These are phyloP conservation scores for Coemansia guatemalensis DNA, from an alignment of 192 early-diverging fungal genomes.

Conservation along the genomic window DNA sequence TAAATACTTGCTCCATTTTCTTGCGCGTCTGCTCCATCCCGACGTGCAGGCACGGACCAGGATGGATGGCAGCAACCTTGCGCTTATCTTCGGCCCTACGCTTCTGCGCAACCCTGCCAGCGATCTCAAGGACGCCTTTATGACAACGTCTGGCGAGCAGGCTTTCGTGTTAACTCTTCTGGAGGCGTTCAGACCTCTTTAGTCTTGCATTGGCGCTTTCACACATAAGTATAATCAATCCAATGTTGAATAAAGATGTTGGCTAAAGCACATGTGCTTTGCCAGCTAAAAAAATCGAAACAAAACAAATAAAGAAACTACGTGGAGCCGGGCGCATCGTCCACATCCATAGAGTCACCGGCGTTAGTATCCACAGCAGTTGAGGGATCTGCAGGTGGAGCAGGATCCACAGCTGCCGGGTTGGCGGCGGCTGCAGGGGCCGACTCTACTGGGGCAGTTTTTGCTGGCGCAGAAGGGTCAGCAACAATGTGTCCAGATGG, in stretches of 20 bases:
- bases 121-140: constrained; percentile 61
- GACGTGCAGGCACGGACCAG: constrained; percentile 74
- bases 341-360: constrained; percentile 10
- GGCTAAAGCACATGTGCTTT: not conserved
- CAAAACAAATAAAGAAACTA: not conserved
- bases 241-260: not conserved
- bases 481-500: not conserved
- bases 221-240: not conserved
- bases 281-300: not conserved
- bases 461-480: not conserved
- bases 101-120: constrained; percentile 84
- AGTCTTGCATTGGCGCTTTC: not conserved
- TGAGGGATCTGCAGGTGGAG: not conserved
- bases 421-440: not conserved
- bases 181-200: constrained; percentile 3
- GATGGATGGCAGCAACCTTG: constrained; percentile 89
- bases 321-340: constrained; percentile 6
- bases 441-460: not conserved
- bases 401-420: not conserved
- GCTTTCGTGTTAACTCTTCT: constrained; percentile 48
- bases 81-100: constrained; percentile 97
- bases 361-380: not conserved
- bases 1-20: constrained; percentile 76
- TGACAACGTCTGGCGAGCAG: constrained; percentile 55
- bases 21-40: constrained; percentile 76